Conservation (phyloP, 164 flowering plant genomes). For the Liriodendron chinense region DNA sequence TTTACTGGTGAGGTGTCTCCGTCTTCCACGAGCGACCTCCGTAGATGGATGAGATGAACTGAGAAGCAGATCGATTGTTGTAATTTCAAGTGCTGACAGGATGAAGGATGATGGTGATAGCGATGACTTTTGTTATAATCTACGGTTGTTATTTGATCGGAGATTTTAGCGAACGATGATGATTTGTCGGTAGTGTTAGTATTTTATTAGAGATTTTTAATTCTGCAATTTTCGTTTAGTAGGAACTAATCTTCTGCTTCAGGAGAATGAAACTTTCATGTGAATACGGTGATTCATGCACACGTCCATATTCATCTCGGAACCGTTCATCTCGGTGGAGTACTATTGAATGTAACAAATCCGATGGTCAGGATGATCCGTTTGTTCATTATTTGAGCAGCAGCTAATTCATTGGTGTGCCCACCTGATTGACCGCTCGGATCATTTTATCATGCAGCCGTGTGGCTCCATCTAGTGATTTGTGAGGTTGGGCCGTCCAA, state of each 20-base stretch:
- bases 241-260: neutral
- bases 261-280: too few species aligned
- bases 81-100: neutral
- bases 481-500: too few species aligned
- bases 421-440: too few species aligned
- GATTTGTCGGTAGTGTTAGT: neutral
- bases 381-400: too few species aligned
- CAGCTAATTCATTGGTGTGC: too few species aligned
- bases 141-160: neutral
- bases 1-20: conserved; percentile 54
- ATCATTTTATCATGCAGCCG: too few species aligned
- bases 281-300: too few species aligned
- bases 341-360: too few species aligned
- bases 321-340: too few species aligned
- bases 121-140: neutral
- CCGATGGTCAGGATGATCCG: too few species aligned
- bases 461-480: too few species aligned
- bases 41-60: conserved; percentile 55
- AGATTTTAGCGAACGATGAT: neutral
- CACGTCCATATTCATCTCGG: too few species aligned
- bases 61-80: neutral
- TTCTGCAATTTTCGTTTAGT: neutral
- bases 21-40: conserved; percentile 49
- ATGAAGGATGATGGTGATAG: neutral
- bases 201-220: neutral